Evolutionary conservation across 1,139 yeast genomes (phyloP).

Genomic region (Geotrichum reessii): DNA sequence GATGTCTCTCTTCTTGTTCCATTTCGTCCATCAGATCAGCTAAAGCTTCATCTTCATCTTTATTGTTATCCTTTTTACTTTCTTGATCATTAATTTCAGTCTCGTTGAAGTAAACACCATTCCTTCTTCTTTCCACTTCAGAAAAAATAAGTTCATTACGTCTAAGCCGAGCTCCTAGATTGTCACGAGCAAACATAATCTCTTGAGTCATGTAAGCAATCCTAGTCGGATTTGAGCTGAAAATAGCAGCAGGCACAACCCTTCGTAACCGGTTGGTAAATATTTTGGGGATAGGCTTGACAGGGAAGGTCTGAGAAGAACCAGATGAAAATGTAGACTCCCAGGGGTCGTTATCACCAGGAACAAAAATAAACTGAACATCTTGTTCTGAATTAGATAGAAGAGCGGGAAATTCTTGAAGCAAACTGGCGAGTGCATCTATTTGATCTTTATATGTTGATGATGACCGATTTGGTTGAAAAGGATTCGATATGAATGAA

Average conservation of each 20-base stretch:
- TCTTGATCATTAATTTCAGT: slow-evolving; percentile 23
- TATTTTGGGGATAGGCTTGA: slow-evolving; percentile 58
- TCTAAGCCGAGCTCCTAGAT: slow-evolving; percentile 61
- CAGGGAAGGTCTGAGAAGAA: slow-evolving; percentile 64
- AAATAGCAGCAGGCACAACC: slow-evolving; percentile 57
- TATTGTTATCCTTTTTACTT: neutral
- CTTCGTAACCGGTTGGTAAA: slow-evolving; percentile 65
- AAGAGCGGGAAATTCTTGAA: slow-evolving; percentile 47
- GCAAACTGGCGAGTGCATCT: slow-evolving; percentile 58
- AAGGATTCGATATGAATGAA: slow-evolving; percentile 65
- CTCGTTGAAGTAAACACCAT: slow-evolving; percentile 24
- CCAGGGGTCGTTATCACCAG: slow-evolving; percentile 96
- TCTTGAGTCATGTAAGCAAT: slow-evolving; percentile 80
- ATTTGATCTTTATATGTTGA: slow-evolving; percentile 61
- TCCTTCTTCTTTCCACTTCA: slow-evolving; percentile 26
- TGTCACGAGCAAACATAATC: slow-evolving; percentile 67
- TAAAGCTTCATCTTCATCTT: slow-evolving; percentile 27
- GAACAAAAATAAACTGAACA: slow-evolving; percentile 60
- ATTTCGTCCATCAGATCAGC: slow-evolving; percentile 1
- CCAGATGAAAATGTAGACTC: slow-evolving; percentile 66
- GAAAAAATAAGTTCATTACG: slow-evolving; percentile 60
- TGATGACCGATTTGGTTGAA: slow-evolving; percentile 46
- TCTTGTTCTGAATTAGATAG: slow-evolving; percentile 26
- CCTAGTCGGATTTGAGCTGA: slow-evolving; percentile 75
- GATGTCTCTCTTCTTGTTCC: slow-evolving; percentile 22